Conservation (phyloP, 805 yeast species). For the Millerago galiae region DNA sequence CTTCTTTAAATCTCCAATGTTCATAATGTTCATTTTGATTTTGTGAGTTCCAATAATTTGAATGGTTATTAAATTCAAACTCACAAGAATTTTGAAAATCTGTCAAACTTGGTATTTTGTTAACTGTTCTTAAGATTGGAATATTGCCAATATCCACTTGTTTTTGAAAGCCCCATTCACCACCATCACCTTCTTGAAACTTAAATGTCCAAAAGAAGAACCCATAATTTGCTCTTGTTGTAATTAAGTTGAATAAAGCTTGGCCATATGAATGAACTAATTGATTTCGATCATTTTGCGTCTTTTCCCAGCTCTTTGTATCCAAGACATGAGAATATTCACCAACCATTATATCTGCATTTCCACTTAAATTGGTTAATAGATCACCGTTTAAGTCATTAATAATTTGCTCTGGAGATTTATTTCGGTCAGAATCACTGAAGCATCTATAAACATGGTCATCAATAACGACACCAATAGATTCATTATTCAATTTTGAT, state of each 20-base stretch:
- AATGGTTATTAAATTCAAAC: slow-evolving; percentile 40
- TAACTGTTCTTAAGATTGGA: slow-evolving; percentile 28
- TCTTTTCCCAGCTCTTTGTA: slow-evolving; percentile 62
- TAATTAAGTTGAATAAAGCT: slow-evolving; percentile 42
- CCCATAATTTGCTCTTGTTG: slow-evolving; percentile 57
- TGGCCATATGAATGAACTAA: slow-evolving; percentile 59
- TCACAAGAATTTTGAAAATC: slow-evolving; percentile 34
- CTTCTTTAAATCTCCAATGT: slow-evolving; percentile 76
- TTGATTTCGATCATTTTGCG: slow-evolving; percentile 40
- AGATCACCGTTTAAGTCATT: slow-evolving; percentile 45
- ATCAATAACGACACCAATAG: slow-evolving; percentile 69
- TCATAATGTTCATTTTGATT: slow-evolving; percentile 60
- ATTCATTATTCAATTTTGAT: slow-evolving; percentile 27
- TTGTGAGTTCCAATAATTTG: slow-evolving; percentile 59
- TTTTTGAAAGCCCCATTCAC: slow-evolving; percentile 91
- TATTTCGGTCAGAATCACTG: slow-evolving; percentile 62
- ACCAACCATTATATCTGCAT: slow-evolving; percentile 74
- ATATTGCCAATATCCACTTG: slow-evolving; percentile 62
- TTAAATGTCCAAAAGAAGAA: slow-evolving; percentile 87
- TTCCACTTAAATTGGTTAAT: slow-evolving; percentile 40
- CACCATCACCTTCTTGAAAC: slow-evolving; percentile 85
- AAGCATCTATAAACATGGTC: slow-evolving; percentile 84
- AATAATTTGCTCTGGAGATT: slow-evolving; percentile 59
- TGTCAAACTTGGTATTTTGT: slow-evolving; percentile 33
- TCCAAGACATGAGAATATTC: slow-evolving; percentile 89